phyloP scores from a whole-genome alignment of 176 grass and related monocot species.

The Oropetium thomaeum region DNA sequence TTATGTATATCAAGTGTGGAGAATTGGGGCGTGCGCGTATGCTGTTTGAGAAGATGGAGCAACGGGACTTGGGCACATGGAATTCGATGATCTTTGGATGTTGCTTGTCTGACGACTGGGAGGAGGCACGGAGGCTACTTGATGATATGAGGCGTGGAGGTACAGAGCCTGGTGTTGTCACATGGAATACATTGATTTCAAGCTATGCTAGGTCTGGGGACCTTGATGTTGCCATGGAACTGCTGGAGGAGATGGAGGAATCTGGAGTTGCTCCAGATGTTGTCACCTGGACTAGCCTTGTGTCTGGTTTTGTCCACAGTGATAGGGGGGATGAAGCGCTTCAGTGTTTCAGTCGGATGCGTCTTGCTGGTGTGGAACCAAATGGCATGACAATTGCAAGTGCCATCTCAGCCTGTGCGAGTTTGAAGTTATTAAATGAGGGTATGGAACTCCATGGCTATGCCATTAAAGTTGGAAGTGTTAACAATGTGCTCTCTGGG shows the following conservation, averaged over 20 bases:
- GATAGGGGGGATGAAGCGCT: constrained; percentile 53
- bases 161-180: constrained; percentile 43
- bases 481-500: constrained; percentile 45
- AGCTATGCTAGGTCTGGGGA: constrained; percentile 55
- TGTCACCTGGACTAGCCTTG: constrained; percentile 77
- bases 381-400: constrained; percentile 59
- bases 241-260: constrained; percentile 60
- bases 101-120: constrained; percentile 42
- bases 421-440: constrained; percentile 47
- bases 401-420: constrained; percentile 62
- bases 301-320: constrained; percentile 59
- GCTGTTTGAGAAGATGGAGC: constrained; percentile 54
- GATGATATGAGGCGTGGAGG: constrained; percentile 46
- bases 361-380: constrained; percentile 54
- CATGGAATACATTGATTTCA: constrained; percentile 66
- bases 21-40: constrained; percentile 27
- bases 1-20: constrained; percentile 65
- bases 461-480: constrained; percentile 51
- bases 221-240: constrained; percentile 48
- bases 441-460: constrained; percentile 66
- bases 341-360: constrained; percentile 50
- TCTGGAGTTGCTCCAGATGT: constrained; percentile 51
- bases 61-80: constrained; percentile 55
- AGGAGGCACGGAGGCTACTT: constrained; percentile 47
- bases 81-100: constrained; percentile 63